Evolutionary conservation across 2,329 filamentous ascomycete species (phyloP).

Genomic region (Rhynchosporium agropyri): DNA sequence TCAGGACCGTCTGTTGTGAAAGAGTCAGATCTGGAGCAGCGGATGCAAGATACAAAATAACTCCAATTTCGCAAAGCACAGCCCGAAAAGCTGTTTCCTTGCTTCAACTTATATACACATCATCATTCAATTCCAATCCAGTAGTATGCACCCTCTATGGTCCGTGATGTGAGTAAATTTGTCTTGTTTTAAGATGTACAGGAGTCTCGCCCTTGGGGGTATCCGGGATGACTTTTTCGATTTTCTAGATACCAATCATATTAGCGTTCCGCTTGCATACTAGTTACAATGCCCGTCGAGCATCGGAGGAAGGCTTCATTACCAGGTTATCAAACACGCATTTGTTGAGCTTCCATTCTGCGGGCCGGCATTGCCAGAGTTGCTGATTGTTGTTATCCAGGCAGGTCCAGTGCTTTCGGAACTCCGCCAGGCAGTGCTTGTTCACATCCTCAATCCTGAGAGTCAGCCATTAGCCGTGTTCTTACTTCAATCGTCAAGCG

Average conservation of each 20-base stretch:
- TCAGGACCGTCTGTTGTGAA: too few relatives aligned
- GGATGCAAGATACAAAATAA: not conserved
- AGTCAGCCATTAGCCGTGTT: conserved; percentile 19
- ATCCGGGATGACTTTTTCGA: conserved; percentile 80
- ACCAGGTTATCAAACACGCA: conserved; percentile 97
- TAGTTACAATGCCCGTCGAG: not conserved
- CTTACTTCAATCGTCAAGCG: not conserved
- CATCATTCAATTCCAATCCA: not conserved
- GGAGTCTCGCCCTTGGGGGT: conserved; percentile 70
- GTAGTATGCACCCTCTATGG: conserved; percentile 19
- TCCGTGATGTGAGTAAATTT: conserved; percentile 49
- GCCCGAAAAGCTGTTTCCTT: conserved; percentile 5
- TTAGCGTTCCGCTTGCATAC: not conserved
- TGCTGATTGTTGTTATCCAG: conserved; percentile 98
- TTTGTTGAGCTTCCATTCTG: conserved; percentile 88
- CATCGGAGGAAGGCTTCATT: conserved; percentile 44
- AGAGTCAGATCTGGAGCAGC: not conserved
- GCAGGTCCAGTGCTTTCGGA: conserved; percentile 92
- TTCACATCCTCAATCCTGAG: conserved; percentile 90
- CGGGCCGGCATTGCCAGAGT: conserved; percentile 89
- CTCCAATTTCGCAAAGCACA: not conserved
- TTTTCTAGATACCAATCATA: conserved; percentile 55
- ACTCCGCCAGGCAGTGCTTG: conserved; percentile 87
- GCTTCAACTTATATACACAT: conserved; percentile 21
- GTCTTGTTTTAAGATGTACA: conserved; percentile 70